A percentile compares a stretch with the other conserved stretches of the same genome.
Evolutionary conservation across 139 green algal genomes (phyloP).

Genomic region (Medakamo hakoo): DNA sequence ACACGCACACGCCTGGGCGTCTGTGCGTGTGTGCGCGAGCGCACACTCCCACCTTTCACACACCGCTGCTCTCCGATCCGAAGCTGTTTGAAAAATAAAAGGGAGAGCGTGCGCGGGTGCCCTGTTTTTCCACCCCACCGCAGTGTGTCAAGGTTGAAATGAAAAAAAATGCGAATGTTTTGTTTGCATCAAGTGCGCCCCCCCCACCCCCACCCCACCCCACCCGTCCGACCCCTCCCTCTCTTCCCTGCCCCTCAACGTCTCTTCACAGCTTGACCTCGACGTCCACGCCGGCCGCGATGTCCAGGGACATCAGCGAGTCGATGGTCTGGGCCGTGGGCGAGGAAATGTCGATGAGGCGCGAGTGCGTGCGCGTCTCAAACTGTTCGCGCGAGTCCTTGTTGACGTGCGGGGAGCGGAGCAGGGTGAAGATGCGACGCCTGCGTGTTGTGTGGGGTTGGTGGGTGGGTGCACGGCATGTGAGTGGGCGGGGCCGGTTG

Average conservation of each 20-base stretch:
- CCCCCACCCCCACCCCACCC: not conserved
- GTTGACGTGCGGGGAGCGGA: constrained; percentile 75
- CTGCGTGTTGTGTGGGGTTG: constrained; percentile 3
- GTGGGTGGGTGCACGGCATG: not conserved
- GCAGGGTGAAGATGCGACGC: constrained; percentile 38
- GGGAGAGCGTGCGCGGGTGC: too few species aligned
- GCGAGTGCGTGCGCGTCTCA: constrained; percentile 52
- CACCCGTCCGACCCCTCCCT: too few species aligned
- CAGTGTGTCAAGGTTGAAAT: too few species aligned
- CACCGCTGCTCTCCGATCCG: too few species aligned
- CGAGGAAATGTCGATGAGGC: constrained; percentile 61
- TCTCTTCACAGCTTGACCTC: constrained; percentile 41
- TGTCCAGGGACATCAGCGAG: constrained; percentile 62
- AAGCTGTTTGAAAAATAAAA: too few species aligned
- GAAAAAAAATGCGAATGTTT: not conserved
- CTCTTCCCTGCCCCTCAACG: not conserved
- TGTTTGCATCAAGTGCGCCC: not conserved
- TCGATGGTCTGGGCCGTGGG: constrained; percentile 54
- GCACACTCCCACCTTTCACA: too few species aligned
- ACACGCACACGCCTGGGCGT: too few species aligned
- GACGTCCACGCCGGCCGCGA: constrained; percentile 62
- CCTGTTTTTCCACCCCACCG: too few species aligned
- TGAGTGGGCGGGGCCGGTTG: not conserved
- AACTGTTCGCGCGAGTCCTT: constrained; percentile 79
- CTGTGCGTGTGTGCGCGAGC: too few species aligned